phyloP scores from a whole-genome alignment of 2,329 filamentous ascomycete genomes.

The Fusarium falciforme region DNA sequence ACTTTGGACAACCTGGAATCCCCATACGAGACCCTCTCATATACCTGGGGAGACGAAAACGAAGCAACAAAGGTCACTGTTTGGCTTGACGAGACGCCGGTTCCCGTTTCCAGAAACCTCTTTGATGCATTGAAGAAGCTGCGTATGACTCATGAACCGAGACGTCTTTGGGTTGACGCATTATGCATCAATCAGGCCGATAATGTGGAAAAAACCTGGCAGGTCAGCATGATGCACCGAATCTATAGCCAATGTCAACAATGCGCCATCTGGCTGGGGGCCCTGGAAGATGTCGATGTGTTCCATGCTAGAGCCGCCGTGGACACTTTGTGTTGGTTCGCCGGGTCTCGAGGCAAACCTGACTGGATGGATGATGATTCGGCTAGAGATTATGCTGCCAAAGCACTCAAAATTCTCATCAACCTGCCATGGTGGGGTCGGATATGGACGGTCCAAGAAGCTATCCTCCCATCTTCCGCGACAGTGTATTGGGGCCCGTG shows the following conservation, averaged over 20 bases:
- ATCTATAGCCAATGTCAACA: neutral
- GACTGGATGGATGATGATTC: neutral
- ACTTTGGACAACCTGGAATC: neutral
- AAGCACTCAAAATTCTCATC: neutral
- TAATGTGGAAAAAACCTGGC: neutral
- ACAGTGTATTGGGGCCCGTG: neutral
- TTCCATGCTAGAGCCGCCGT: neutral
- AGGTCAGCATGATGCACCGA: slow-evolving; percentile 6
- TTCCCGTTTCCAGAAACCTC: neutral
- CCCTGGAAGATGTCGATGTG: neutral
- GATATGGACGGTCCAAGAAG: slow-evolving; percentile 1
- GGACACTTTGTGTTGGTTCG: neutral
- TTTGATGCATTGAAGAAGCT: neutral
- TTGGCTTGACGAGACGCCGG: neutral
- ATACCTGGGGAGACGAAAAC: neutral
- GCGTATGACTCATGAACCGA: neutral
- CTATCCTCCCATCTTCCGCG: neutral
- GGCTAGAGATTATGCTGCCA: neutral
- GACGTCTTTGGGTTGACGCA: neutral
- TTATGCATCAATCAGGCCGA: neutral
- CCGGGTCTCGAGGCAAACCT: neutral
- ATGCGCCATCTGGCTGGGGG: slow-evolving; percentile 3
- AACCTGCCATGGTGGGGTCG: neutral
- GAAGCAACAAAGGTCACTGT: neutral
- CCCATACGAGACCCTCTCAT: neutral